phyloP scores from a whole-genome alignment of 1,284 basidiomycete species.

The Ceratorhiza oryzae-sativae region DNA sequence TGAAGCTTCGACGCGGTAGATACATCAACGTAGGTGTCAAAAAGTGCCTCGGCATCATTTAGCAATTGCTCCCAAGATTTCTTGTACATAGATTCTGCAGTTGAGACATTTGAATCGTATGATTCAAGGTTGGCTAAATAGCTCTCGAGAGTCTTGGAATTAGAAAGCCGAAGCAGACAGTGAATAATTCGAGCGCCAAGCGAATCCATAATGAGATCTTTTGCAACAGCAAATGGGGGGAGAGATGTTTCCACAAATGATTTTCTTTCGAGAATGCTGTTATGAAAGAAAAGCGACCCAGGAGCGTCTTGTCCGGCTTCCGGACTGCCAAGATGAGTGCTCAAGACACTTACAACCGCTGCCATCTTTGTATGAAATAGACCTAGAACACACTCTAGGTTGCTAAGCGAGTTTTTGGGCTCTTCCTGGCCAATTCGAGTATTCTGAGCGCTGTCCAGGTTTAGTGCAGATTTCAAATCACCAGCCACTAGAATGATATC shows the following conservation, averaged over 20 bases:
- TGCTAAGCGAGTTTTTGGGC: not conserved
- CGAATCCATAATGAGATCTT: constrained; percentile 53
- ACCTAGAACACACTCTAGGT: constrained; percentile 44
- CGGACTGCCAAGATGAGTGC: constrained; percentile 50
- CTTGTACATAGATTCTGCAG: not conserved
- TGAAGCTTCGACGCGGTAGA: not conserved
- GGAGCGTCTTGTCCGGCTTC: constrained; percentile 49
- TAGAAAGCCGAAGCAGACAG: constrained; percentile 50
- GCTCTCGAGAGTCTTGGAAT: constrained; percentile 43
- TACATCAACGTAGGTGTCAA: not conserved
- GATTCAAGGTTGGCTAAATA: constrained; percentile 43
- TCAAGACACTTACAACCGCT: constrained; percentile 48
- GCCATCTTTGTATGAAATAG: constrained; percentile 55
- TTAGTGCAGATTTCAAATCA: constrained; percentile 54
- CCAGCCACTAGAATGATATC: constrained; percentile 48
- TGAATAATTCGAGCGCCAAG: constrained; percentile 52
- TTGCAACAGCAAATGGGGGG: constrained; percentile 50
- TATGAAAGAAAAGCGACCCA: constrained; percentile 50
- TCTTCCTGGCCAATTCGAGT: constrained; percentile 52
- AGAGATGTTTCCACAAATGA: constrained; percentile 51
- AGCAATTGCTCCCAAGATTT: constrained; percentile 42
- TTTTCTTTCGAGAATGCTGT: constrained; percentile 48
- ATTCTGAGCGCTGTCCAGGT: constrained; percentile 48
- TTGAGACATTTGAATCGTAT: not conserved
- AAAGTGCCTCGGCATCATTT: not conserved